These are phyloP conservation scores for Tylopilus subfusipes DNA, from an alignment of 768 basidiomycete genomes.

Conservation along the genomic window DNA sequence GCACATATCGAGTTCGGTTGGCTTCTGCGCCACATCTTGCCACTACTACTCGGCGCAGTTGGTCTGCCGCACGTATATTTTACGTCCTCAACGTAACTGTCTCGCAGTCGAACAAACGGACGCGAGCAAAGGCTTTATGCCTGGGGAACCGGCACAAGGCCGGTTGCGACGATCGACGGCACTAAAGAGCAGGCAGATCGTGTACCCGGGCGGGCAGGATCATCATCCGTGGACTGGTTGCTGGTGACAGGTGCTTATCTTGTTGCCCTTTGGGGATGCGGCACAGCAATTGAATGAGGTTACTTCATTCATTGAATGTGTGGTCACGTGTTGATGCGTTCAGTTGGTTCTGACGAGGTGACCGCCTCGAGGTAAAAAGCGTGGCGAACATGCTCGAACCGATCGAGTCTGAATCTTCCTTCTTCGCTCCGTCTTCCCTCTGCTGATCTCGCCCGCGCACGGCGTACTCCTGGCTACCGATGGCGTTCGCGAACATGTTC, in stretches of 20 bases:
- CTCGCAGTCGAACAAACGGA: not conserved
- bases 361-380: slow-evolving; percentile 15
- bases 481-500: slow-evolving; percentile 10
- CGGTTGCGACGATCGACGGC: not conserved
- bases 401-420: slow-evolving; percentile 6
- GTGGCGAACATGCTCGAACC: not conserved
- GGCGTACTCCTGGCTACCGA: no score
- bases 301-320: no score
- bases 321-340: slow-evolving; percentile 10
- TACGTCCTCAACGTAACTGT: not conserved
- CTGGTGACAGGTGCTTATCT: no score
- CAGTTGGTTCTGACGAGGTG: not conserved
- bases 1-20: not conserved
- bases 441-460: not conserved
- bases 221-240: no score
- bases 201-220: no score
- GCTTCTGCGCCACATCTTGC: not conserved
- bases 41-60: not conserved
- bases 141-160: not conserved
- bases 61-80: not conserved
- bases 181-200: no score
- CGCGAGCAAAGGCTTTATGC: not conserved
- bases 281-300: no score
- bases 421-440: slow-evolving; percentile 18
- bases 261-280: no score